phyloP scores from a whole-genome alignment of 345 rosid genomes.

The Syzygium jambos region DNA sequence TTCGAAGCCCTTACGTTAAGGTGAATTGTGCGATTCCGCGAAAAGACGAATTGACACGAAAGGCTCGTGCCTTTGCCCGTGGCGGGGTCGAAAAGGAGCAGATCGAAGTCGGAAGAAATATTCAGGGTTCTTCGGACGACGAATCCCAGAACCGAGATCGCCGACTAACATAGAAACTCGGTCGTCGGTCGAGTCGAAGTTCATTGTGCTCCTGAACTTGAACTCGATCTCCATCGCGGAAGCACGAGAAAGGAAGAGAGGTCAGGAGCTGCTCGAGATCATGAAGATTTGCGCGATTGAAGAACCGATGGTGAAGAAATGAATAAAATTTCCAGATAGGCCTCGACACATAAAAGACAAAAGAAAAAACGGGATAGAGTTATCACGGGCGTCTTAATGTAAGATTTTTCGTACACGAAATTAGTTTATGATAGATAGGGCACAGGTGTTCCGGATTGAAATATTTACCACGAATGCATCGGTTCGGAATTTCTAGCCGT shows the following conservation, averaged over 20 bases:
- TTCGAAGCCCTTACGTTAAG: background rate
- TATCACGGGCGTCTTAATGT: fast-evolving
- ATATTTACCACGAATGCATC: background rate
- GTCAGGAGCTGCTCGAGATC: background rate
- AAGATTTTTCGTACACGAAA: background rate
- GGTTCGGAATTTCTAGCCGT: background rate
- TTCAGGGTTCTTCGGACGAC: background rate
- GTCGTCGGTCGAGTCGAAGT: background rate
- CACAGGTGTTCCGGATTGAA: fast-evolving
- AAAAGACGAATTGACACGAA: background rate
- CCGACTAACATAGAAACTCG: background rate
- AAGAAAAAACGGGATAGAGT: background rate
- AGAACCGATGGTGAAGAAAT: background rate
- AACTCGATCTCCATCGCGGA: background rate
- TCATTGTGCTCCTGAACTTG: background rate
- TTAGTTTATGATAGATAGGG: background rate
- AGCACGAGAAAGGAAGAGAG: background rate
- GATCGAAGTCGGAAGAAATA: background rate
- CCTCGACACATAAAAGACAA: fast-evolving
- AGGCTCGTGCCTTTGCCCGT: background rate
- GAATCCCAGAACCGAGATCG: background rate
- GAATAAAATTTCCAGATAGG: background rate
- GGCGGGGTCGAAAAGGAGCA: background rate
- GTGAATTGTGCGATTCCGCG: background rate
- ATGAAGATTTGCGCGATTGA: background rate